phyloP scores from a whole-genome alignment of 2,329 filamentous ascomycete species.

The Gliomastix tumulicola region DNA sequence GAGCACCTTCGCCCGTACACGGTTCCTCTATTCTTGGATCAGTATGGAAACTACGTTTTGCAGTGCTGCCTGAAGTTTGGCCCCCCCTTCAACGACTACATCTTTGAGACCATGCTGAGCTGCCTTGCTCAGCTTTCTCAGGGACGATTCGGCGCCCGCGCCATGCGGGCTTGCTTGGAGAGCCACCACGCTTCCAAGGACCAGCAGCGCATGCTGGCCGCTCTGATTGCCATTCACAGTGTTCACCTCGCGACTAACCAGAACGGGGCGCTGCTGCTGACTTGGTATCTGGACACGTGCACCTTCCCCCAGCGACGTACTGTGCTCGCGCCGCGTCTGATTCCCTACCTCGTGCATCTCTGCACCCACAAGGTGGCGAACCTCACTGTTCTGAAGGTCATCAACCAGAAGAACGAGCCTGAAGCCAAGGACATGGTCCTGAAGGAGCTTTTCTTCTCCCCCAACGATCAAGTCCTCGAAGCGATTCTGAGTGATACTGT shows the following conservation, averaged over 20 bases:
- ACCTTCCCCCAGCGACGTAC: constrained; percentile 88
- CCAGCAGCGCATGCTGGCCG: constrained; percentile 90
- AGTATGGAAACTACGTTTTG: constrained; percentile 97
- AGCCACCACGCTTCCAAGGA: constrained; percentile 93
- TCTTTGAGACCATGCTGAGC: constrained; percentile 95
- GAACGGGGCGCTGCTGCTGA: constrained; percentile 87
- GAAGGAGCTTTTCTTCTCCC: constrained; percentile 86
- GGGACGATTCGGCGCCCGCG: constrained; percentile 87
- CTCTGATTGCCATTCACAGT: constrained; percentile 91
- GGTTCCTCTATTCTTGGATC: constrained; percentile 87
- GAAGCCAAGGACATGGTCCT: constrained; percentile 88
- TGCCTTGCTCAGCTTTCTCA: constrained; percentile 91
- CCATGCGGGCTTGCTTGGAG: constrained; percentile 94
- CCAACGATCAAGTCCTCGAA: constrained; percentile 78
- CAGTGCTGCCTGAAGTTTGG: constrained; percentile 94
- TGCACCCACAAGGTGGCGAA: constrained; percentile 99
- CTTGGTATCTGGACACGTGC: constrained; percentile 98
- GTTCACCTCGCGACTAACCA: constrained; percentile 94
- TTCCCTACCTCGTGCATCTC: constrained; percentile 87
- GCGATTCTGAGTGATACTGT: constrained; percentile 86
- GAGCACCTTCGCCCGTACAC: constrained; percentile 80
- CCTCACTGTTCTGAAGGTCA: constrained; percentile 92
- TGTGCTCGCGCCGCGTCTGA: constrained; percentile 83
- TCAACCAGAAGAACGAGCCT: constrained; percentile 92
- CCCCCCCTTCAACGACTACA: constrained; percentile 85